These are phyloP conservation scores for Takashimella tepidaria DNA, from an alignment of 1,284 basidiomycete species.

Conservation along the genomic window DNA sequence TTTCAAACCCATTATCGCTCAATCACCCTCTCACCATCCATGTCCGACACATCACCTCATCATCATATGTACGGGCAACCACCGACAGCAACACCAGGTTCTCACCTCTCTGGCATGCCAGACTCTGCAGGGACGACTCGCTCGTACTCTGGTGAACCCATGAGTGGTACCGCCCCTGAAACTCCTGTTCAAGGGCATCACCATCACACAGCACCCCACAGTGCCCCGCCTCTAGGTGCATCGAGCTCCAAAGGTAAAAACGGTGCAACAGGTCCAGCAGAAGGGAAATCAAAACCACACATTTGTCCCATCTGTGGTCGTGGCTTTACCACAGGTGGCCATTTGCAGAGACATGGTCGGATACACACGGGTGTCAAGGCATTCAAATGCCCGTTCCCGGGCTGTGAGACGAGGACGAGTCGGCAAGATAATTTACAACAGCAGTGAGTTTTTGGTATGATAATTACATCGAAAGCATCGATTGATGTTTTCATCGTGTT, in stretches of 20 bases:
- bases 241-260: slow-evolving; percentile 37
- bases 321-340: slow-evolving; percentile 44
- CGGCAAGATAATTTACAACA: slow-evolving; percentile 46
- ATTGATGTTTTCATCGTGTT: no score
- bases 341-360: slow-evolving; percentile 44
- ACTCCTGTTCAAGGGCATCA: not conserved
- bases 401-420: slow-evolving; percentile 44
- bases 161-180: not conserved
- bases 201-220: not conserved
- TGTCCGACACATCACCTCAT: not conserved
- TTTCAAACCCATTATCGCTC: not conserved
- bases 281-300: slow-evolving; percentile 44
- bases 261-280: slow-evolving; percentile 43
- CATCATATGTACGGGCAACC: not conserved
- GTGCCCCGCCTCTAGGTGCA: not conserved
- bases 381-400: slow-evolving; percentile 46
- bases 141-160: not conserved
- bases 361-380: slow-evolving; percentile 48
- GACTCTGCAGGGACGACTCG: not conserved
- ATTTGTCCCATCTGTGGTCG: slow-evolving; percentile 41
- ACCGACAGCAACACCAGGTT: not conserved
- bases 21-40: not conserved
- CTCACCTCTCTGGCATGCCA: not conserved
- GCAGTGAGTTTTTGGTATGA: slow-evolving; percentile 26
- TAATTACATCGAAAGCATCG: not conserved